Base-by-base conservation (phyloP, 2,329 filamentous ascomycete species). In the Neofusicoccum sp. region DNA sequence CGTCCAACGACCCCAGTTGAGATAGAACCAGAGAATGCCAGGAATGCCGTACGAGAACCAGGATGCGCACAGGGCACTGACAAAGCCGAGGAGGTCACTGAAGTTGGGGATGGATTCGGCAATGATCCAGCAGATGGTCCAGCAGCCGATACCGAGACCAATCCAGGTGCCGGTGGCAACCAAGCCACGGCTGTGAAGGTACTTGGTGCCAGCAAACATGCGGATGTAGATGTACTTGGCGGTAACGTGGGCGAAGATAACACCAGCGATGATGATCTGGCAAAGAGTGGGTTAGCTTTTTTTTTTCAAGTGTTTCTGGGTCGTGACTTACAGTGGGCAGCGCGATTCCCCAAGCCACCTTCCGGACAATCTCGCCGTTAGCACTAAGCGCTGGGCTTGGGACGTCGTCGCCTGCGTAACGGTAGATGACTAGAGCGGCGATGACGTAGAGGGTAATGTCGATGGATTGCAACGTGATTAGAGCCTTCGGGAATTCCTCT, bases 101-200 rank as follows among this genome's bases (percentile, higher is more conserved):
- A 92, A 92, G 63, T 88, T 85, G 0, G 89, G 89, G 14, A 92
- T 89, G 0, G 87, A 86, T 71, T 89, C 84, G 7, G 89, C 87
- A 63, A 92, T 87, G 67, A 92, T 77, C 81, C 87, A 90, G 3
- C 87, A 87, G 6, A 91, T 68, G 31, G 86, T 69, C 89, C 89
- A 92, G n/a, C 82, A 80, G 8, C 78, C 71, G n/a, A 56, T 41
- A n/a, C 50, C 61, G 11, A 62, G 43, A 1, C 49, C 61, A 43
- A 62, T 54, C 66, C 83, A 82, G 4, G 67, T 73, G 64, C 66
- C 70, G 66, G 62, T 71, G 68, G 74, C 76, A 66, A 76, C 78
- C 68, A 69, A 78, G 69, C 76, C 75, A 61, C 75, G 75, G 1
- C 56, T 84, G 84, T 71, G 85, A 22, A 62, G 61, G 61, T 62